Conservation (phyloP, 2,329 filamentous ascomycete genomes). For the Trichophaea hybrida region DNA sequence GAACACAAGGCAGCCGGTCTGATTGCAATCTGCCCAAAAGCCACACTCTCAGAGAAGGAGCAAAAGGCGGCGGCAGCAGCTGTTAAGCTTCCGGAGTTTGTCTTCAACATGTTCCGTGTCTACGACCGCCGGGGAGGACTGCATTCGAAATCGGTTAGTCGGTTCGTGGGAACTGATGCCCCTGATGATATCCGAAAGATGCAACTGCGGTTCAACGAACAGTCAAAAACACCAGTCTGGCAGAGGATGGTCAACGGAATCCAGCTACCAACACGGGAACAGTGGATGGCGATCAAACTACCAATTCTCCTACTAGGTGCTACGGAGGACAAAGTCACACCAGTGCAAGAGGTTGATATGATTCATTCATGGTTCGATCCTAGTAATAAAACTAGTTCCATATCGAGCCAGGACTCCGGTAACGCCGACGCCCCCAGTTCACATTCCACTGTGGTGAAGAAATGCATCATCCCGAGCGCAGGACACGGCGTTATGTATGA, state of each 20-base stretch:
- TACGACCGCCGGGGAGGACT: conserved; percentile 69
- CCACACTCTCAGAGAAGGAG: conserved; percentile 45
- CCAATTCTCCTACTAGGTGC: conserved; percentile 70
- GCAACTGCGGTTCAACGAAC: conserved; percentile 62
- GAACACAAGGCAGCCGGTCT: conserved; percentile 41
- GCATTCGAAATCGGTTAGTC: conserved; percentile 60
- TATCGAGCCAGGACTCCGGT: conserved; percentile 5
- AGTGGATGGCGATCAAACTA: conserved; percentile 58
- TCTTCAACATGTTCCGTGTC: conserved; percentile 63
- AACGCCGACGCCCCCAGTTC: conserved; percentile 1
- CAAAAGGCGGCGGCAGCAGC: conserved; percentile 29
- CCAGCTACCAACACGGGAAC: conserved; percentile 46
- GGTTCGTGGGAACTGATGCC: conserved; percentile 57
- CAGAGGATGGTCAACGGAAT: conserved; percentile 61
- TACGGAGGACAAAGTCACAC: conserved; percentile 60
- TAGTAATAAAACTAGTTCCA: conserved; percentile 7
- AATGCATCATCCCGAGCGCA: conserved; percentile 26
- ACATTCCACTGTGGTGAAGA: conserved; percentile 21
- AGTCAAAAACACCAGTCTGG: conserved; percentile 71
- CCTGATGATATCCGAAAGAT: conserved; percentile 51
- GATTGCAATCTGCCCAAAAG: conserved; percentile 66
- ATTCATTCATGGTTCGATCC: conserved; percentile 37
- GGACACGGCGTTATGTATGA: conserved; percentile 69
- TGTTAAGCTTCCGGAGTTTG: conserved; percentile 45
- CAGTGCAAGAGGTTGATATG: conserved; percentile 53